Evolutionary conservation across 129 eudicot genomes (phyloP).

Genomic region (Glebionis coronaria): DNA sequence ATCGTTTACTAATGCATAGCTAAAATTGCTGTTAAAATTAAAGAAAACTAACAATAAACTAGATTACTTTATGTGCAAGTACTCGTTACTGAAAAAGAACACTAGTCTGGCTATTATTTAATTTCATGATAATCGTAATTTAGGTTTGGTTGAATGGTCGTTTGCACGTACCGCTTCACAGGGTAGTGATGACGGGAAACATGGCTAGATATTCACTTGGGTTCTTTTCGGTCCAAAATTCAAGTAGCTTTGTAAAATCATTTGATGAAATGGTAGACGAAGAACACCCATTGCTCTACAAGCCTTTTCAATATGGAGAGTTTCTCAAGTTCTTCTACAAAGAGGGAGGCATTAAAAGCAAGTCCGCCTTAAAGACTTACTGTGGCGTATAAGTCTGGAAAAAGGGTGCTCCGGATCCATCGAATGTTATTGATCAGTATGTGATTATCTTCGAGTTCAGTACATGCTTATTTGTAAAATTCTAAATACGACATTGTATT

Average conservation of each 20-base stretch:
- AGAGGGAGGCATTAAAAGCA: constrained; percentile 42
- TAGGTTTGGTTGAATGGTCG: constrained; percentile 63
- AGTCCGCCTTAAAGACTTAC: constrained; percentile 37
- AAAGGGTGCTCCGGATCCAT: background rate
- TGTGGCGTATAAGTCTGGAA: constrained; percentile 25
- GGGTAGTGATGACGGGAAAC: constrained; percentile 49
- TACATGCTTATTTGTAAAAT: no score
- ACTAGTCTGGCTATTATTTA: background rate
- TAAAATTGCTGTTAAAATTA: no score
- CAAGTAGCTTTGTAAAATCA: constrained; percentile 34
- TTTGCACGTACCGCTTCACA: constrained; percentile 41
- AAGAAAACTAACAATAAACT: no score
- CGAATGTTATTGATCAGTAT: background rate
- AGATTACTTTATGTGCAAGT: no score
- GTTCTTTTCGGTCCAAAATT: constrained; percentile 45
- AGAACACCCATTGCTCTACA: constrained; percentile 46
- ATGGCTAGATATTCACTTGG: constrained; percentile 46
- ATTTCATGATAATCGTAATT: background rate
- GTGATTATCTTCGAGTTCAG: no score
- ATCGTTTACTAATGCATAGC: no score
- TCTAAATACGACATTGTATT: background rate
- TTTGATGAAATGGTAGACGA: constrained; percentile 51
- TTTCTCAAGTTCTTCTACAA: constrained; percentile 44
- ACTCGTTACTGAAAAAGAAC: no score
- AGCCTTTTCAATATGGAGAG: constrained; percentile 46